phyloP scores from a whole-genome alignment of 345 rosid genomes.

The Raphanus sativus region DNA sequence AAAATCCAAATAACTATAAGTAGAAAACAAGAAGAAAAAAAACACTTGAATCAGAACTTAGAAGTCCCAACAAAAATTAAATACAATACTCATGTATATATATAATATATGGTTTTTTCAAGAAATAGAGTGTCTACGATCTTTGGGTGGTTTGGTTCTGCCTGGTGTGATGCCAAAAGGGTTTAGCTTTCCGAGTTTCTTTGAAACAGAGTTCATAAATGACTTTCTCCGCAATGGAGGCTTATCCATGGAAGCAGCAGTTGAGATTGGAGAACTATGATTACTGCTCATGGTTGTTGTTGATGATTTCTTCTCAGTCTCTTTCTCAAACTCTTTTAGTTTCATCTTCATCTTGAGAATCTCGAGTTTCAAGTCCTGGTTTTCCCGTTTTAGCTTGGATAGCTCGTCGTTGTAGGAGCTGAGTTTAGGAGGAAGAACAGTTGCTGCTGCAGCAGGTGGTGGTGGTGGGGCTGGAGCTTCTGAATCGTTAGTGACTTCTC shows the following conservation, averaged over 20 bases:
- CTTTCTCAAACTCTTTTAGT: conserved; percentile 72
- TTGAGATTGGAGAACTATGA: conserved; percentile 32
- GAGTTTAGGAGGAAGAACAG: conserved; percentile 46
- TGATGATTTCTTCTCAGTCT: conserved; percentile 38
- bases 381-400: conserved; percentile 62
- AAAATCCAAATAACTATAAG: background rate
- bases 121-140: conserved; percentile 86
- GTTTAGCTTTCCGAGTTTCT: conserved; percentile 72
- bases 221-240: conserved; percentile 83
- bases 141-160: conserved; percentile 63
- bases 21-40: background rate
- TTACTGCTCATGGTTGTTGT: conserved; percentile 14
- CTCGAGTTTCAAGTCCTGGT: conserved; percentile 86
- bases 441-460: conserved; percentile 16
- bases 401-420: conserved; percentile 54
- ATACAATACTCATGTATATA: background rate
- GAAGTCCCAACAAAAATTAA: conserved; percentile 25
- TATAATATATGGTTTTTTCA: conserved; percentile 34
- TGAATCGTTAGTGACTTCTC: conserved; percentile 60
- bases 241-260: conserved; percentile 54
- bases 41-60: conserved; percentile 13
- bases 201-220: conserved; percentile 75
- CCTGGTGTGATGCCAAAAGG: conserved; percentile 65
- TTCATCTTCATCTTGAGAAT: conserved; percentile 81
- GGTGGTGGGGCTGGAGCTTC: conserved; percentile 12